These are phyloP conservation scores for Cladosporium velox DNA, from an alignment of 2,329 filamentous ascomycete species.

Conservation along the genomic window DNA sequence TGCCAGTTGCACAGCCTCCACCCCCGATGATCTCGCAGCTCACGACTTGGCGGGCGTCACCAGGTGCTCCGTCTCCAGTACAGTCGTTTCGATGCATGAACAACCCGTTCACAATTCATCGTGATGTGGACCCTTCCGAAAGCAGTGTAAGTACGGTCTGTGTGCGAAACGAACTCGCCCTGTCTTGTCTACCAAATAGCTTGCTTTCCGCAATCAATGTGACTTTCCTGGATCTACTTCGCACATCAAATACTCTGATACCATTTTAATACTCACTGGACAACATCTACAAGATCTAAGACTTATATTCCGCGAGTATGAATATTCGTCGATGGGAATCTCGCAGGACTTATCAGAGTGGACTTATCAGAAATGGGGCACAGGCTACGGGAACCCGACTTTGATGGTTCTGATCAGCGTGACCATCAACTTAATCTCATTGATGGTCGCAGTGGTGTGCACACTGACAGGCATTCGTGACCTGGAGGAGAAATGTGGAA, in stretches of 20 bases:
- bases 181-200: neutral
- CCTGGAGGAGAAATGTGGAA: neutral
- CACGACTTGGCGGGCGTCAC: neutral
- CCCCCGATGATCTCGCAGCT: neutral
- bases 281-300: neutral
- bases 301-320: neutral
- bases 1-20: neutral
- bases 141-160: neutral
- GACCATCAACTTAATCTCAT: neutral
- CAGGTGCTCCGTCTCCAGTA: neutral
- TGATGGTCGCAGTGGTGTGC: constrained; percentile 1
- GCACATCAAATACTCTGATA: neutral
- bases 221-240: neutral
- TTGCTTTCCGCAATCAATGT: neutral
- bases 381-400: neutral
- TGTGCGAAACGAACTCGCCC: neutral
- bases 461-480: neutral
- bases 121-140: neutral
- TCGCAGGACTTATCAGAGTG: constrained; percentile 1
- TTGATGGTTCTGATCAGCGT: constrained; percentile 6
- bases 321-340: constrained; percentile 8
- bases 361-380: constrained; percentile 6
- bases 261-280: neutral
- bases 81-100: neutral
- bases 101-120: neutral